Base-by-base conservation (phyloP, 345 rosid species). In the Firmiana major region DNA sequence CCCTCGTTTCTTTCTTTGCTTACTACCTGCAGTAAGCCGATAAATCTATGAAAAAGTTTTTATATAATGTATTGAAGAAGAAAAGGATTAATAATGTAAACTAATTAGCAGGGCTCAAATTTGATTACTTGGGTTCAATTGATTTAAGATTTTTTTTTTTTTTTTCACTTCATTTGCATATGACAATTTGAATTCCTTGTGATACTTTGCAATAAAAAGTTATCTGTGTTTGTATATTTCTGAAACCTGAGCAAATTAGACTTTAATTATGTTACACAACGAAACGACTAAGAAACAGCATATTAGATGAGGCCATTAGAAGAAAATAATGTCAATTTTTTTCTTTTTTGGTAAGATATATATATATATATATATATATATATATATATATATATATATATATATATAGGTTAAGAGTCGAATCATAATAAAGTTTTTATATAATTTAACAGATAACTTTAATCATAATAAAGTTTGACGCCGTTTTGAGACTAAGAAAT, bases 1-100 rank as follows among this genome's bases (percentile, higher is more conserved):
- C 90, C 28, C 77, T 93, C 69, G 76, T 88, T 55, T 89, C 97
- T 11, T 80, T 93, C 84, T 66, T 94, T 53, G 83, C 88, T 78
- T 89, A 78, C 77, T 86, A 86, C 85, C 63, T 91, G 81, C 88
- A 88, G 74, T 91, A 75, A 87, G 79, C 7, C 46, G 4, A 53
- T 74, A 58, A 59, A 42, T 63, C 36, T 73, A 71, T 11, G 63
- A 71, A 71, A 24, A 7, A 17, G 51, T 31, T 31, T 31, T 31
- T 3, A n/a, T n/a, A n/a, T n/a, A 10, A 45, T 26, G 59, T 28
- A 28, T 28, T 48, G 74, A 11, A 48, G 40, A 70, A 70, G n/a
- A 10, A 70, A 48, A 15, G 40, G 58, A 4, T 46, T 16, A 26
- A 26, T 48, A 24, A 46, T 69, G 17, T 12, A 22, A 9, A 58